These are phyloP conservation scores for Penicillium pancosmium DNA, from an alignment of 495 filamentous ascomycete genomes.

Conservation along the genomic window DNA sequence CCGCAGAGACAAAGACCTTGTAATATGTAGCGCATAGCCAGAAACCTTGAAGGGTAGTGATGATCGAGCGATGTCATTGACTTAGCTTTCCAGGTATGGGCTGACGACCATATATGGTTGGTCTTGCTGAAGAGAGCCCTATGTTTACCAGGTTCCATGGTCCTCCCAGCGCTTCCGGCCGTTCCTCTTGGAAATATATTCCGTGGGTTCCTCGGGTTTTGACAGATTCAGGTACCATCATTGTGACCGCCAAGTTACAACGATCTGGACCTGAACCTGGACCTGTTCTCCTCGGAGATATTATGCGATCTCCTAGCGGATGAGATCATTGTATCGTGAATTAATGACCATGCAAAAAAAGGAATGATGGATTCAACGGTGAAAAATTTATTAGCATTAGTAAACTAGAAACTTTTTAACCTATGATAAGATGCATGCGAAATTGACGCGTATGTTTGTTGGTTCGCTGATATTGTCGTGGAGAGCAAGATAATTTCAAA, in stretches of 20 bases:
- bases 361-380: background rate
- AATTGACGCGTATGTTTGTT: background rate
- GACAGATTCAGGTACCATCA: constrained; percentile 16
- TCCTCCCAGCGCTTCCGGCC: background rate
- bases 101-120: constrained; percentile 2
- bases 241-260: constrained; percentile 28
- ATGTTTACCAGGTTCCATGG: constrained; percentile 13
- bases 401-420: constrained; percentile 9
- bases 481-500: background rate
- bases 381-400: constrained; percentile 12
- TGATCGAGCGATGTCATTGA: constrained; percentile 31
- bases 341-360: background rate
- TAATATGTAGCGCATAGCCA: constrained; percentile 27
- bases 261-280: background rate
- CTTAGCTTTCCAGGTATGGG: constrained; percentile 5
- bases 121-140: background rate
- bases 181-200: constrained; percentile 26
- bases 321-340: constrained; percentile 5
- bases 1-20: constrained; percentile 6
- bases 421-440: background rate
- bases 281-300: constrained; percentile 19
- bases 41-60: constrained; percentile 15
- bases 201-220: constrained; percentile 14
- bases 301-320: constrained; percentile 17
- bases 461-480: constrained; percentile 1